phyloP scores from a whole-genome alignment of 31 red algal species.

The Odonthalia washingtoniensis region DNA sequence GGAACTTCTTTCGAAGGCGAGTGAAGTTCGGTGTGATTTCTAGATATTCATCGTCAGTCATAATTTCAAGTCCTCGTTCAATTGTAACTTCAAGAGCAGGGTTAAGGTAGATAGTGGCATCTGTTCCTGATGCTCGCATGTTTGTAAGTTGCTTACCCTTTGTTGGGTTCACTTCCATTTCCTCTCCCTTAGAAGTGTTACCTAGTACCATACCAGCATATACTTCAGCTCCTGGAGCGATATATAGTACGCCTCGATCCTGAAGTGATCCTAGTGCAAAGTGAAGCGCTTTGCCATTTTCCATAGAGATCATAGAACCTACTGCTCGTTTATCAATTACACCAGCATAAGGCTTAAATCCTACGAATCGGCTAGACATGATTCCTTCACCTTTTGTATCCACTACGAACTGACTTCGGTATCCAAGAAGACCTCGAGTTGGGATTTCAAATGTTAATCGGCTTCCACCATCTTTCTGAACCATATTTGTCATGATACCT shows the following conservation, averaged over 20 bases:
- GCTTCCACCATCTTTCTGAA: slow-evolving; percentile 48
- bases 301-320: slow-evolving; percentile 81
- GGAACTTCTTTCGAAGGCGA: slow-evolving; percentile 77
- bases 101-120: slow-evolving; percentile 71
- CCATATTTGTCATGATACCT: slow-evolving; percentile 66
- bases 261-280: slow-evolving; percentile 90
- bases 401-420: slow-evolving; percentile 75
- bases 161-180: slow-evolving; percentile 90
- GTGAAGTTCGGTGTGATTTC: slow-evolving; percentile 87
- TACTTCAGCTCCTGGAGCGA: slow-evolving; percentile 86
- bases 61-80: slow-evolving; percentile 77
- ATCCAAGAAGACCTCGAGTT: slow-evolving; percentile 94
- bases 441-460: slow-evolving; percentile 87
- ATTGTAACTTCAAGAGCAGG: slow-evolving; percentile 72
- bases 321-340: slow-evolving; percentile 83
- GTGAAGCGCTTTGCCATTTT: slow-evolving; percentile 84
- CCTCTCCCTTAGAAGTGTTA: slow-evolving; percentile 68
- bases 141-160: slow-evolving; percentile 92
- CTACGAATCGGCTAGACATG: slow-evolving; percentile 86
- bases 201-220: slow-evolving; percentile 93
- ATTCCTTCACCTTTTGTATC: slow-evolving; percentile 87
- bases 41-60: slow-evolving; percentile 67
- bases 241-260: slow-evolving; percentile 82
- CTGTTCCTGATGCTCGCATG: slow-evolving; percentile 77
- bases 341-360: slow-evolving; percentile 87